These are phyloP conservation scores for Rhizopogon vesiculosus DNA, from an alignment of 768 basidiomycete species.

Conservation along the genomic window DNA sequence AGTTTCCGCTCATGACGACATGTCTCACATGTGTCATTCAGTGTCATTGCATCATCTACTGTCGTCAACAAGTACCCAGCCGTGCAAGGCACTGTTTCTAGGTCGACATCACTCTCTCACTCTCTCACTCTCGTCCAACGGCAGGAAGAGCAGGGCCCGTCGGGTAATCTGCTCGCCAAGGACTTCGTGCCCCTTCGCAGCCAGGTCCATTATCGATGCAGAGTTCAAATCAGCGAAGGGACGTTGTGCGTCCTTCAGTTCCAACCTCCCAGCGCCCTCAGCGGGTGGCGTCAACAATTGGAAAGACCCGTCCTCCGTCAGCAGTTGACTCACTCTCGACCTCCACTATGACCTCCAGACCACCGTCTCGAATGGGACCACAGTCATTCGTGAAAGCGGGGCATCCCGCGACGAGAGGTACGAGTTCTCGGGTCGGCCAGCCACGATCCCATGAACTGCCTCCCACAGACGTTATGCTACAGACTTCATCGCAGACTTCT, in stretches of 20 bases:
- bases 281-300: background rate
- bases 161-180: background rate
- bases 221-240: background rate
- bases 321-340: background rate
- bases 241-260: background rate
- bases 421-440: background rate
- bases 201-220: background rate
- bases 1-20: background rate
- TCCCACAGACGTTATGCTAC: no score
- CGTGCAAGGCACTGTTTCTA: no score
- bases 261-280: conserved; percentile 1
- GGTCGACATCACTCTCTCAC: background rate
- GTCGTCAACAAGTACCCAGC: conserved; percentile 26
- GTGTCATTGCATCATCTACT: conserved; percentile 69
- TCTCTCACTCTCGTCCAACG: background rate
- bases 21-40: conserved; percentile 23
- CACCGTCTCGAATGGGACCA: no score
- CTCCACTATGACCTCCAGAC: no score
- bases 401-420: background rate
- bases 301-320: background rate
- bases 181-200: no score
- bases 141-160: background rate
- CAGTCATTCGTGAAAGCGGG: no score
- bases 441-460: no score
- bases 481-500: background rate